Evolutionary conservation across 75 land plant genomes (phyloP).

Genomic region (Cunninghamia lanceolata): DNA sequence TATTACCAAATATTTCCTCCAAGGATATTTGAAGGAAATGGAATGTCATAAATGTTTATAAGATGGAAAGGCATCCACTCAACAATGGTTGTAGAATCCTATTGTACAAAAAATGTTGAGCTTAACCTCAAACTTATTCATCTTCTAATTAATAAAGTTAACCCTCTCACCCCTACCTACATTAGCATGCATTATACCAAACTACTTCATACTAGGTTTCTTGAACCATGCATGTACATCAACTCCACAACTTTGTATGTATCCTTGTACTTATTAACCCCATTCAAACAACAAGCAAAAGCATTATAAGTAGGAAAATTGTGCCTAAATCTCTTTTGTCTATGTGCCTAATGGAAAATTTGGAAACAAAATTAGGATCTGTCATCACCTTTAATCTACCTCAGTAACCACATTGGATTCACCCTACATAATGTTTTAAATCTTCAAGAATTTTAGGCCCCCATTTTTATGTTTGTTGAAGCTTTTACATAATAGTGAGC

Average conservation of each 20-base stretch:
- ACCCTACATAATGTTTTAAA: slow-evolving; percentile 56
- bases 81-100: slow-evolving; percentile 49
- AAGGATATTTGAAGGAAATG: too few relatives aligned
- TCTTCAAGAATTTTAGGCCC: slow-evolving; percentile 42
- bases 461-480: slow-evolving; percentile 52
- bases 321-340: slow-evolving; percentile 58
- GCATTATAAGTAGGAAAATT: slow-evolving; percentile 57
- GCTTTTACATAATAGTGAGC: slow-evolving; percentile 55
- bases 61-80: too few relatives aligned
- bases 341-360: slow-evolving; percentile 67
- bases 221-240: slow-evolving; percentile 59
- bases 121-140: slow-evolving; percentile 53
- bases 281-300: slow-evolving; percentile 46
- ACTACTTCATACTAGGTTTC: slow-evolving; percentile 57
- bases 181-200: slow-evolving; percentile 60
- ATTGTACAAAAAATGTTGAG: slow-evolving; percentile 58
- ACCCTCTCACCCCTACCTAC: slow-evolving; percentile 43
- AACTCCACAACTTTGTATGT: slow-evolving; percentile 62
- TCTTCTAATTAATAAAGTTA: slow-evolving; percentile 43
- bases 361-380: slow-evolving; percentile 31
- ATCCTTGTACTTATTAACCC: slow-evolving; percentile 20
- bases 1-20: too few relatives aligned
- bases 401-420: slow-evolving; percentile 43
- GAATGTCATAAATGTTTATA: too few relatives aligned
- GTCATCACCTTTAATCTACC: slow-evolving; percentile 44